Percentiles rank a stretch among this genome's conserved stretches.
Evolutionary conservation across 345 rosid species (phyloP).

Genomic region (Barbarea vulgaris): DNA sequence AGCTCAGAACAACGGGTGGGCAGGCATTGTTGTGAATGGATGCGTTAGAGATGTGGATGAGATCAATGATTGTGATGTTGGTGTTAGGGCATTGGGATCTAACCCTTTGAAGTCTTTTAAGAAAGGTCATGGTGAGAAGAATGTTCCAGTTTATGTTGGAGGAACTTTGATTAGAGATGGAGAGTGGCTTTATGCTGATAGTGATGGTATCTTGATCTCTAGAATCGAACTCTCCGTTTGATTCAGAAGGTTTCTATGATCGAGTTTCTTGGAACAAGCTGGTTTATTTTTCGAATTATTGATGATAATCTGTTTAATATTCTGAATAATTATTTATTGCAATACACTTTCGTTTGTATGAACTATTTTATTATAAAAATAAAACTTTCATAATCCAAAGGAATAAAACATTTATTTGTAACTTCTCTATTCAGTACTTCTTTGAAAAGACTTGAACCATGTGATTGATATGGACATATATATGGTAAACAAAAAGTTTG

Average conservation of each 20-base stretch:
- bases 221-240: slow-evolving; percentile 59
- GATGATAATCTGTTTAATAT: background rate
- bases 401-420: background rate
- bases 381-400: background rate
- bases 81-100: slow-evolving; percentile 80
- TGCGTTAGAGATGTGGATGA: slow-evolving; percentile 87
- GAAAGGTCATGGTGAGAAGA: slow-evolving; percentile 79
- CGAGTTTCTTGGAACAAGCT: background rate
- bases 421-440: background rate
- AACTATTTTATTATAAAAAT: background rate
- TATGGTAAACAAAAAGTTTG: background rate
- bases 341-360: background rate
- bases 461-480: background rate
- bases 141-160: slow-evolving; percentile 56
- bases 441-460: slow-evolving; percentile 10
- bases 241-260: slow-evolving; percentile 11
- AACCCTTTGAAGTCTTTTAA: slow-evolving; percentile 77
- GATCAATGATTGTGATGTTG: slow-evolving; percentile 73
- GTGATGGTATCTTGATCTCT: slow-evolving; percentile 77
- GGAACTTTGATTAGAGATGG: slow-evolving; percentile 68
- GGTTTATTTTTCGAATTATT: background rate
- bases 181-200: slow-evolving; percentile 89
- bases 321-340: background rate
- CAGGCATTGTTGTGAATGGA: slow-evolving; percentile 75
- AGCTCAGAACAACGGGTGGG: slow-evolving; percentile 87